Evolutionary conservation across 129 eudicot species (phyloP).

Genomic region (Artemisia tridentata): DNA sequence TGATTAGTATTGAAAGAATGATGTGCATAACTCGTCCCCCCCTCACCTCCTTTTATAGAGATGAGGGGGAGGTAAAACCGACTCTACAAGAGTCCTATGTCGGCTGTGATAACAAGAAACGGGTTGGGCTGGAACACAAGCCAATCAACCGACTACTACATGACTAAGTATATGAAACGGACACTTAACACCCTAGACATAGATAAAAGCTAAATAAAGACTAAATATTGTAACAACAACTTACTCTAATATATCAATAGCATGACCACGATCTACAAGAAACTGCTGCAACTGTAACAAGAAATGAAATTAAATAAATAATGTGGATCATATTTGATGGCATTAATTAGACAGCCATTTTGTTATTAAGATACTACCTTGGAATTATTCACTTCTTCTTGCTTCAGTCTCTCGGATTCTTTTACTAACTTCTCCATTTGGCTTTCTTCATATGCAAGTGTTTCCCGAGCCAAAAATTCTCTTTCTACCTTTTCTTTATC

Average conservation of each 20-base stretch:
- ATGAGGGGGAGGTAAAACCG: no score
- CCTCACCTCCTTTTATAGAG: no score
- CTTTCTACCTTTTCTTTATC: constrained; percentile 41
- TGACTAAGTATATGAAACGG: no score
- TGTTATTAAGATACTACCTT: constrained; percentile 37
- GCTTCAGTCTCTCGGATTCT: constrained; percentile 47
- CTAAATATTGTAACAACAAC: no score
- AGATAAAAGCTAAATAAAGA: no score
- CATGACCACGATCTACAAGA: constrained; percentile 55
- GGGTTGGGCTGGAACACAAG: no score
- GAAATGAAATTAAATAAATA: not conserved
- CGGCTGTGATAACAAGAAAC: no score
- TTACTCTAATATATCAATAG: constrained; percentile 46
- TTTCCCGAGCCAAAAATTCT: constrained; percentile 19
- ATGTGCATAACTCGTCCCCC: no score
- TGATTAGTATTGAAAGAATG: no score
- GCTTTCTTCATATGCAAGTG: constrained; percentile 44
- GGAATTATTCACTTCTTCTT: constrained; percentile 59
- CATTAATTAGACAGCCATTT: not conserved
- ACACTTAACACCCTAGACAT: no score
- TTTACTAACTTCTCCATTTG: constrained; percentile 52
- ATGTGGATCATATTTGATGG: not conserved
- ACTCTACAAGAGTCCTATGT: no score
- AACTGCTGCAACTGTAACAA: constrained; percentile 60
- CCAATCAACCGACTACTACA: no score